Conservation (phyloP, 371 early-diverging fungal species). For the Apophysomyces elegans region DNA sequence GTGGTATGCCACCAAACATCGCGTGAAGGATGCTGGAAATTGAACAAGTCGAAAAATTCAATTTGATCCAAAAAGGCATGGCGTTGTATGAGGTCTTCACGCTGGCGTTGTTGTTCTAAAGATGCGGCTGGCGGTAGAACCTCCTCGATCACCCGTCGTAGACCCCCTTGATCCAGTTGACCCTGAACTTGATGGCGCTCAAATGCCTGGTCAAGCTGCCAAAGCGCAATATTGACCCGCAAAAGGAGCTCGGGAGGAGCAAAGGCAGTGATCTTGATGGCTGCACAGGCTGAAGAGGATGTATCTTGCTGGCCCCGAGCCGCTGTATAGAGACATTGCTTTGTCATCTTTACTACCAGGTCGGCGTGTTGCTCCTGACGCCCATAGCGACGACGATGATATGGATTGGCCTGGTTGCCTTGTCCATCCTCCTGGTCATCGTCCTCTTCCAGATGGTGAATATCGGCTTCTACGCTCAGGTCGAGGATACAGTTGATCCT, state of each 20-base stretch:
- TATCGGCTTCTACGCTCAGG: slow-evolving; percentile 88
- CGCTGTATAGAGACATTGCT: slow-evolving; percentile 74
- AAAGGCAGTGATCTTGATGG: slow-evolving; percentile 88
- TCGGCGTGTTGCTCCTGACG: slow-evolving; percentile 60
- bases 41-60: slow-evolving; percentile 61
- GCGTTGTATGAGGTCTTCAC: slow-evolving; percentile 39
- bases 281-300: slow-evolving; percentile 66
- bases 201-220: slow-evolving; percentile 35
- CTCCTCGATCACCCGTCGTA: slow-evolving; percentile 35
- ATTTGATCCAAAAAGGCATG: slow-evolving; percentile 64
- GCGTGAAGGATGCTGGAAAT: slow-evolving; percentile 53
- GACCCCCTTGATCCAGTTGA: slow-evolving; percentile 37
- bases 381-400: slow-evolving; percentile 8
- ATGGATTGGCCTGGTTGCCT: too few species aligned
- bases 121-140: slow-evolving; percentile 38
- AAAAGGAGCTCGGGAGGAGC: slow-evolving; percentile 72
- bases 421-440: too few species aligned
- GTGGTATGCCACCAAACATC: slow-evolving; percentile 23
- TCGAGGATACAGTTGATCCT: slow-evolving; percentile 91
- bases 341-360: slow-evolving; percentile 64
- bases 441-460: slow-evolving; percentile 56
- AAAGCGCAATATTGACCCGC: slow-evolving; percentile 60
- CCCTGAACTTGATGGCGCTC: slow-evolving; percentile 56
- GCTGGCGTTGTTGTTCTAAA: slow-evolving; percentile 41
- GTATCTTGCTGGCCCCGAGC: slow-evolving; percentile 52